Conservation (phyloP, 768 basidiomycete species). For the Galerina sulciceps region DNA sequence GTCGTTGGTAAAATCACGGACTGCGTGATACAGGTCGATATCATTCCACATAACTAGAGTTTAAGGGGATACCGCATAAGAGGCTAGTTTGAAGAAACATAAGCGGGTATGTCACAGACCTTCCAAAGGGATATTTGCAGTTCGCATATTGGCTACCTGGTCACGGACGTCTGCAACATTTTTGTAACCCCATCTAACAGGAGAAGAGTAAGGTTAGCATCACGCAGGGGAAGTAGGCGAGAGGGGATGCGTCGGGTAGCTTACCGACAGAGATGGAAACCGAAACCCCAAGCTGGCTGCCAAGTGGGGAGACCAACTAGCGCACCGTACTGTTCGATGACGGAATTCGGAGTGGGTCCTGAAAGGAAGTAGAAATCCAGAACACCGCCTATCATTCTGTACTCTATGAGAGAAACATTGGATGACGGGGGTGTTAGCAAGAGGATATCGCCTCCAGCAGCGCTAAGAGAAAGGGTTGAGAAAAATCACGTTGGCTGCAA, state of each 20-base stretch:
- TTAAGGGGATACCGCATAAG: conserved; percentile 1
- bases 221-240: background rate
- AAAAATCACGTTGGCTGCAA: background rate
- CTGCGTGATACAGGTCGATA: conserved; percentile 73
- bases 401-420: conserved; percentile 67
- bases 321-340: conserved; percentile 72
- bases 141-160: conserved; percentile 58
- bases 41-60: conserved; percentile 73
- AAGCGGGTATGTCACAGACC: conserved; percentile 39
- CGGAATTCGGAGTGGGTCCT: conserved; percentile 55
- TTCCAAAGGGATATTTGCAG: conserved; percentile 79
- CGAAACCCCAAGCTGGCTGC: conserved; percentile 73
- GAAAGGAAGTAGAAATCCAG: conserved; percentile 82
- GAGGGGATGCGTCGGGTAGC: conserved; percentile 11
- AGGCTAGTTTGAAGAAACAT: background rate
- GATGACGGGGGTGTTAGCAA: conserved; percentile 62
- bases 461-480: conserved; percentile 36
- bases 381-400: conserved; percentile 74
- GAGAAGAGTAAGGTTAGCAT: conserved; percentile 17
- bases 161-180: conserved; percentile 59
- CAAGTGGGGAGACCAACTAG: conserved; percentile 72
- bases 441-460: conserved; percentile 73
- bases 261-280: conserved; percentile 4
- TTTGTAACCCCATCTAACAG: conserved; percentile 44
- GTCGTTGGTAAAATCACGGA: conserved; percentile 72